Percentiles rank a stretch among this genome's conserved stretches.
These are phyloP conservation scores for Fusarium kyushuense DNA, from an alignment of 2,329 filamentous ascomycete genomes.

Conservation along the genomic window DNA sequence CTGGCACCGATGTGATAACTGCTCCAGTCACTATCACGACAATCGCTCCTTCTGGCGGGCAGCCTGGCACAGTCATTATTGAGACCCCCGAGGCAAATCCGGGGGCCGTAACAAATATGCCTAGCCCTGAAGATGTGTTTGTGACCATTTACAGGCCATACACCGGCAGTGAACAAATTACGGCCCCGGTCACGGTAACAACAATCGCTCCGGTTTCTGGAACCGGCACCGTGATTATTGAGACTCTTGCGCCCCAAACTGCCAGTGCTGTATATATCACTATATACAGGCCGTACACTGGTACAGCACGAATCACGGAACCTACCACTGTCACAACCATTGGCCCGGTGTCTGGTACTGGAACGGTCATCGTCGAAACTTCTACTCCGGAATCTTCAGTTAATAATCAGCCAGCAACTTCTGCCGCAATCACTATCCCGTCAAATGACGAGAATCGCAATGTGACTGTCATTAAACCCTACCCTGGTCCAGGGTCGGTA, in stretches of 20 bases:
- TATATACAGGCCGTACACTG: slow-evolving; percentile 17
- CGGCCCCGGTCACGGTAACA: slow-evolving; percentile 20
- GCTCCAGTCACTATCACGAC: slow-evolving; percentile 31
- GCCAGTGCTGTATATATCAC: slow-evolving; percentile 9
- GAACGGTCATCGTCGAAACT: slow-evolving; percentile 31
- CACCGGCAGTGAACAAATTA: slow-evolving; percentile 18
- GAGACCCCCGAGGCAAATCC: slow-evolving; percentile 20
- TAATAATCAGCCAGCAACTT: neutral
- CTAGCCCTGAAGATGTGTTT: slow-evolving; percentile 9
- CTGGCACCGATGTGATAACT: slow-evolving; percentile 24
- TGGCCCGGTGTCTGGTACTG: slow-evolving; percentile 16
- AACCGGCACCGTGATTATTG: slow-evolving; percentile 34
- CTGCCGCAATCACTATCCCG: slow-evolving; percentile 13
- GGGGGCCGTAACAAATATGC: neutral
- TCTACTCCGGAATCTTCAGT: slow-evolving; percentile 12
- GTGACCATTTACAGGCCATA: slow-evolving; percentile 30
- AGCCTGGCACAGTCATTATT: slow-evolving; percentile 35
- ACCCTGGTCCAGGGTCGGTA: slow-evolving; percentile 15
- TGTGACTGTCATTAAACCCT: slow-evolving; percentile 17
- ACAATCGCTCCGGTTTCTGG: slow-evolving; percentile 26
- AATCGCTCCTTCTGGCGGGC: slow-evolving; percentile 4
- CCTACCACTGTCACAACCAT: slow-evolving; percentile 21
- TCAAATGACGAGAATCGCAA: slow-evolving; percentile 17
- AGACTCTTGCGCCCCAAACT: slow-evolving; percentile 20
- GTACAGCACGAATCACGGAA: slow-evolving; percentile 7